phyloP scores from a whole-genome alignment of 495 filamentous ascomycete genomes.

The Daldinia concentrica region DNA sequence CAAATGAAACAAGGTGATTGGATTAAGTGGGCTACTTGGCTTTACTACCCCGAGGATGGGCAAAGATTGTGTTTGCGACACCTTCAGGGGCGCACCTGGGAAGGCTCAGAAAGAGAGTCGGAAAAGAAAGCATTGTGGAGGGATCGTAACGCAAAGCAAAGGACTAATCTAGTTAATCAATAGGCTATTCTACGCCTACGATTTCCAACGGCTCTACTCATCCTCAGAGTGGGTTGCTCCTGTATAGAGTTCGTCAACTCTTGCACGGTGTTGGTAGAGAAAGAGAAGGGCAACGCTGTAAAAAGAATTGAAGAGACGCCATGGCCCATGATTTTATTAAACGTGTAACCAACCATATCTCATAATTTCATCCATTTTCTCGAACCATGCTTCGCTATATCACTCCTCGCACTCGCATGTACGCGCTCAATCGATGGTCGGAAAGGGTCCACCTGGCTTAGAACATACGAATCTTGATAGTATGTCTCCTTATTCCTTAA shows the following conservation, averaged over 20 bases:
- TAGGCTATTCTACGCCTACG: not conserved
- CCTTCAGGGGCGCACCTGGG: slow-evolving; percentile 56
- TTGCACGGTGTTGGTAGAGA: not conserved
- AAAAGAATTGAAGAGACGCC: not conserved
- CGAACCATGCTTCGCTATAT: slow-evolving; percentile 18
- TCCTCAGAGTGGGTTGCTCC: not conserved
- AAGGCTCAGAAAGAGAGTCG: slow-evolving; percentile 47
- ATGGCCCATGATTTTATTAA: slow-evolving; percentile 7
- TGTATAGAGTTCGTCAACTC: not conserved
- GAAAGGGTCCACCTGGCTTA: slow-evolving; percentile 42
- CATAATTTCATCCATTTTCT: slow-evolving; percentile 39
- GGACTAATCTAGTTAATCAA: no score
- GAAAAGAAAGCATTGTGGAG: slow-evolving; percentile 36
- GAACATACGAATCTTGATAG: slow-evolving; percentile 41
- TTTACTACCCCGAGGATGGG: slow-evolving; percentile 57
- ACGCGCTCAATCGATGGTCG: slow-evolving; percentile 27
- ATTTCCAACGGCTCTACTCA: not conserved
- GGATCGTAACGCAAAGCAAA: slow-evolving; percentile 13
- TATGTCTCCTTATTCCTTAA: slow-evolving; percentile 32
- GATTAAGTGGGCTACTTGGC: slow-evolving; percentile 59
- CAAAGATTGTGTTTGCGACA: slow-evolving; percentile 52
- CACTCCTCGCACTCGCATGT: slow-evolving; percentile 32
- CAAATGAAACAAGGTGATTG: slow-evolving; percentile 60
- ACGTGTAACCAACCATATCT: slow-evolving; percentile 9
- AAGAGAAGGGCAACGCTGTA: not conserved